Base-by-base conservation (phyloP, 1,139 yeast species). In the Wickerhamomyces sp. region DNA sequence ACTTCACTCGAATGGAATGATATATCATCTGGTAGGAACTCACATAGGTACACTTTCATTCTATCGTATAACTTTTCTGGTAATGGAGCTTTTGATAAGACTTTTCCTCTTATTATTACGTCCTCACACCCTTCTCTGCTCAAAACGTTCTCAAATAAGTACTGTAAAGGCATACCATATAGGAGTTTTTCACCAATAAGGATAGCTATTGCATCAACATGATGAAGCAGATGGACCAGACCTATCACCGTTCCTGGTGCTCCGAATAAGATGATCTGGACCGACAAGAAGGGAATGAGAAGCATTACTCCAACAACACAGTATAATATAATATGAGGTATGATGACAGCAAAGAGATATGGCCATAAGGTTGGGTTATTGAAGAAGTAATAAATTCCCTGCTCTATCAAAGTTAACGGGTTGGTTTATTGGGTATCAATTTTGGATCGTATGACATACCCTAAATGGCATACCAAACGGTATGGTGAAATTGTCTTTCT, bases 61-160 rank as follows among this genome's bases (percentile, higher is more conserved):
- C 65, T 5, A 10, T 9, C 9, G 26, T 29, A 24, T 3, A 25
- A 28, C 16, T 41, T 34, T n/a, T n/a, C 20, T 7, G 44, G 25
- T 56, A 56, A 69, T 2, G 34, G 18, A 56, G 55, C 69, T 7
- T 67, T 61, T 28, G 71, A 63, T 16, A 70, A 63, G 24, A 74
- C 52, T 41, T 68, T 68, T 13, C 73, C 73, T 36, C 66, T 57
- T 25, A 77, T 57, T 1, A 79, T 76, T 19, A 76, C 58, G 42
- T 72, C 73, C 43, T 73, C 74, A 21, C 68, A 56, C 28, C 73
- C 72, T 47, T 80, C 77, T 38, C 64, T 61, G 29, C 70, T 61
- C 36, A 84, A 52, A 0, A 81, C 73, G 8, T 70, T 67, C 50
- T 83, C 90, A 56, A 82, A 83, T 2, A 80, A 64, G 28, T 65